These are phyloP conservation scores for Cytospora piceicola DNA, from an alignment of 2,329 filamentous ascomycete genomes.

Conservation along the genomic window DNA sequence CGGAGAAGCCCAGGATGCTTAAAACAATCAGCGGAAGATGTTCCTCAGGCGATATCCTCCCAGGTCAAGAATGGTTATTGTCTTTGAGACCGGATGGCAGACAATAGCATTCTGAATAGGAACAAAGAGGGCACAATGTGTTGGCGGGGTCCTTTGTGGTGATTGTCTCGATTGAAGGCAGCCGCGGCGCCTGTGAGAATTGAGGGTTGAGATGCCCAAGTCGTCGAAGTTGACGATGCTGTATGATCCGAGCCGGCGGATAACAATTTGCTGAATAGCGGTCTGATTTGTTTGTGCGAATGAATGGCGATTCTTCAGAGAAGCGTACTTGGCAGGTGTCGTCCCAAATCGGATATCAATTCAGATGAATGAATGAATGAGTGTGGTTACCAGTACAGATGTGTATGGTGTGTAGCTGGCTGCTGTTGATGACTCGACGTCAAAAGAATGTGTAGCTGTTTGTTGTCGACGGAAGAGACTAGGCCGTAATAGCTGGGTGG, in stretches of 20 bases:
- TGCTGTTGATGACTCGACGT: constrained; percentile 23
- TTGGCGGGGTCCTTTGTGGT: constrained; percentile 17
- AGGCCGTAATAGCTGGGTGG: not conserved
- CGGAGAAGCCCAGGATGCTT: constrained; percentile 15
- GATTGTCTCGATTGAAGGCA: constrained; percentile 11
- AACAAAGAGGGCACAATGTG: constrained; percentile 13
- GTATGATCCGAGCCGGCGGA: constrained; percentile 30
- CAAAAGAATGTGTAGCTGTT: constrained; percentile 17
- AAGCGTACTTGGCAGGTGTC: constrained; percentile 14
- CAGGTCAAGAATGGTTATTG: constrained; percentile 27
- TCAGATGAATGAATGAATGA: constrained; percentile 17
- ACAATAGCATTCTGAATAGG: constrained; percentile 29
- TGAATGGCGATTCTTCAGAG: constrained; percentile 18
- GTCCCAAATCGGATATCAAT: constrained; percentile 4
- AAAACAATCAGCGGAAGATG: constrained; percentile 7
- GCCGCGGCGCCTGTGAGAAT: constrained; percentile 8
- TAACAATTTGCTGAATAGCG: constrained; percentile 17
- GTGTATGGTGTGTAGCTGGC: constrained; percentile 23
- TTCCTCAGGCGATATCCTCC: constrained; percentile 12
- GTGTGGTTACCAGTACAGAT: constrained; percentile 5
- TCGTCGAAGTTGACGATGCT: constrained; percentile 20
- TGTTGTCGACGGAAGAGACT: constrained; percentile 14
- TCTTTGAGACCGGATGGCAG: constrained; percentile 7
- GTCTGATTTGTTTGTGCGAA: constrained; percentile 15
- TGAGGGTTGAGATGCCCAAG: constrained; percentile 9